Percentiles rank a stretch among this genome's conserved stretches.
These are phyloP conservation scores for Corinectria fuckeliana DNA, from an alignment of 2,329 filamentous ascomycete genomes.

Conservation along the genomic window DNA sequence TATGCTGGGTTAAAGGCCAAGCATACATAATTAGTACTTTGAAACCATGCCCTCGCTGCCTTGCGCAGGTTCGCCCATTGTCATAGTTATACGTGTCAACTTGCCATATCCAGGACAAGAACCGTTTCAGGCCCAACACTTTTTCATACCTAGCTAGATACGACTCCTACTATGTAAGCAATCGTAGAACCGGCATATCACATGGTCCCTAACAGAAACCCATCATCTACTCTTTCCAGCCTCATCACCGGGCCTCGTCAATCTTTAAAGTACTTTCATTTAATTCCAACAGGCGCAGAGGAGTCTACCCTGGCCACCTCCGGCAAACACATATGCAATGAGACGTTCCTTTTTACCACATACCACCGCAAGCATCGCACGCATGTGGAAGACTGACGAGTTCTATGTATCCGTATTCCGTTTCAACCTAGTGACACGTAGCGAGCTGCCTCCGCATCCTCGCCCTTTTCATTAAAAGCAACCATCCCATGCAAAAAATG, in stretches of 20 bases:
- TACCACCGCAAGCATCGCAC: constrained; percentile 17
- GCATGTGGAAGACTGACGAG: constrained; percentile 29
- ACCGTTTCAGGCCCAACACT: no score
- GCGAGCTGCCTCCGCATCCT: constrained; percentile 44
- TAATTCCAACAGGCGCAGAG: constrained; percentile 7
- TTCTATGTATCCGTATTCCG: constrained; percentile 43
- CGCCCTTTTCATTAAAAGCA: constrained; percentile 45
- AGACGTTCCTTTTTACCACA: constrained; percentile 24
- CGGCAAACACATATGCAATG: constrained; percentile 20
- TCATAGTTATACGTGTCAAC: no score
- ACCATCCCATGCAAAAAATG: constrained; percentile 46
- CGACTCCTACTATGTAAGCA: no score
- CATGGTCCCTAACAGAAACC: no score
- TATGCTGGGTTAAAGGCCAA: background rate
- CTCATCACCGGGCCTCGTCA: background rate
- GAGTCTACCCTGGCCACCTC: constrained; percentile 1
- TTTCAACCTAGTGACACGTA: constrained; percentile 44
- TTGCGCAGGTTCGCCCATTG: no score
- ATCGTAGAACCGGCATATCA: no score
- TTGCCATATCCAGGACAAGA: no score
- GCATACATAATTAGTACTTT: background rate
- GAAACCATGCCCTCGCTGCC: no score
- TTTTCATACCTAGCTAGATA: no score
- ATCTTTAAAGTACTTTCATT: constrained; percentile 4
- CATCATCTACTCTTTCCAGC: background rate